Evolutionary conservation across 495 filamentous ascomycete genomes (phyloP), one percentile per base, ranked within the genome.

Genomic region (Podospora fimiseda): DNA sequence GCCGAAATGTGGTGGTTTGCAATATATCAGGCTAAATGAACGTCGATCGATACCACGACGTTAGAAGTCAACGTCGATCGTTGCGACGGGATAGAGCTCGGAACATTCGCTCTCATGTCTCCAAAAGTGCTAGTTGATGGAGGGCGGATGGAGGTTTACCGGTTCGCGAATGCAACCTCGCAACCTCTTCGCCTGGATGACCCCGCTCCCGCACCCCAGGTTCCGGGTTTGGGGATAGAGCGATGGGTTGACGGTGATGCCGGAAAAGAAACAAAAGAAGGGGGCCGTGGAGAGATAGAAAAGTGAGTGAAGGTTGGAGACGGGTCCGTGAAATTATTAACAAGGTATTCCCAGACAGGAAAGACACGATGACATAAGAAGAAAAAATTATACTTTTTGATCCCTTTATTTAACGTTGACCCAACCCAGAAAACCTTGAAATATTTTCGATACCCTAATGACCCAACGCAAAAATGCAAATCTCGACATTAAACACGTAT

Each of bases 1-100:
- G 38, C 54, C 54, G 60, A 49, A 51, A 58, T 44, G 33, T 55
- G 16, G 50, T 38, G 21, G 45, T 9, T 57, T 39, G 47, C 15
- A 4, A 36, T 36, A 13, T 24, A 59, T 59, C 51, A 62, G 60
- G 60, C 60, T 62, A 62, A 62, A 59, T 59, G 6, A 40, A n/a
- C 24, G 9, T 50, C 23, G 6, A 18, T 13, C 18, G 27, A 36
- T 55, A 37, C 51, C 47, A 48, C 22, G 36, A 20, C 18, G n/a
- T 59, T 11, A 4, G 27, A n/a, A 15, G 58, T 42, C 24, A 50
- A 39, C 46, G 43, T 8, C 42, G 43, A 11, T 43, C 11, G 8
- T 14, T 18, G 18, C 13, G 20, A 14, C 19, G 18, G 21, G 48
- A 43, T 30, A 8, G 13, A 30, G 39, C 18, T 43, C 46, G 53